These are phyloP conservation scores for Gorgonomyces haynaldii DNA, from an alignment of 192 early-diverging fungal species.

Conservation along the genomic window DNA sequence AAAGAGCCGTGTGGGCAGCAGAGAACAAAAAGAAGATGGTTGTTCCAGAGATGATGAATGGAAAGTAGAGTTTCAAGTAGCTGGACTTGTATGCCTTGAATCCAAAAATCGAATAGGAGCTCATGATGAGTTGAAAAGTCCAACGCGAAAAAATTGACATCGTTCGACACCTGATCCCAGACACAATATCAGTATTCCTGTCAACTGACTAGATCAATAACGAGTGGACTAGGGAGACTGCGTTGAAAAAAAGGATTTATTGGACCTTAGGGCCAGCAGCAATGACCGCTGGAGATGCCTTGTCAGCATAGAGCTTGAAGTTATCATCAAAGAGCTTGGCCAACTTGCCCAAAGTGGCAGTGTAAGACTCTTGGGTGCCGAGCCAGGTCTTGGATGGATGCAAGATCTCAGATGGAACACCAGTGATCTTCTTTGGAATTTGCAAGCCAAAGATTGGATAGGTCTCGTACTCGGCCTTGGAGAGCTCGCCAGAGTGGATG, in stretches of 20 bases:
- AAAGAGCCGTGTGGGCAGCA: conserved; percentile 25
- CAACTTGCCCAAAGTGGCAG: conserved; percentile 56
- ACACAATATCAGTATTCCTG: too few species aligned
- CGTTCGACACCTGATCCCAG: too few species aligned
- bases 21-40: conserved; percentile 27
- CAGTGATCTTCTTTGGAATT: conserved; percentile 68
- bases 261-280: conserved; percentile 43
- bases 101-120: too few species aligned
- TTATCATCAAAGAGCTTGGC: conserved; percentile 78
- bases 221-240: too few species aligned
- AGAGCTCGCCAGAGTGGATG: conserved; percentile 88
- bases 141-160: too few species aligned
- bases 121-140: too few species aligned
- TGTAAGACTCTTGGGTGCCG: conserved; percentile 58
- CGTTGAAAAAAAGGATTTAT: conserved; percentile 3
- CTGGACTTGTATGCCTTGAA: too few species aligned
- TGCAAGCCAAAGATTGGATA: conserved; percentile 80
- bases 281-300: conserved; percentile 62
- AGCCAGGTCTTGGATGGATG: conserved; percentile 81
- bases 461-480: conserved; percentile 68
- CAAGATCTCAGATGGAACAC: conserved; percentile 73
- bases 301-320: conserved; percentile 75
- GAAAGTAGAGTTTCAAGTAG: conserved; percentile 39
- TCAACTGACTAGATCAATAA: too few species aligned
- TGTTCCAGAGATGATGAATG: conserved; percentile 35